phyloP scores from a whole-genome alignment of 2,329 filamentous ascomycete genomes.

The Penicillium sp. region DNA sequence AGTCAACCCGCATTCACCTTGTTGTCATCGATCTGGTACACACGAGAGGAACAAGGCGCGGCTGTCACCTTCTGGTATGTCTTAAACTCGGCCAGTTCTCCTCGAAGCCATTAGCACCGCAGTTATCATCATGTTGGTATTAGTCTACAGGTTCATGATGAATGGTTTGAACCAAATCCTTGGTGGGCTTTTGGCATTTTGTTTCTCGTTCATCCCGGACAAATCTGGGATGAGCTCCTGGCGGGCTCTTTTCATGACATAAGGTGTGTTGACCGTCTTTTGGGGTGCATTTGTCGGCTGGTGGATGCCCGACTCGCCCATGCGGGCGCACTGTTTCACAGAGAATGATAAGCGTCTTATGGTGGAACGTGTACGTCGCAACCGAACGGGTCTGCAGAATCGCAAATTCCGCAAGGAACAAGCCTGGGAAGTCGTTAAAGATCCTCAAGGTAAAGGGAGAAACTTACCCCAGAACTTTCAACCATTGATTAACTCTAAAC shows the following conservation, averaged over 20 bases:
- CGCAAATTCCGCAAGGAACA: constrained; percentile 2
- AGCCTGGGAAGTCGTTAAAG: neutral
- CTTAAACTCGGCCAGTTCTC: neutral
- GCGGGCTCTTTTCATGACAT: neutral
- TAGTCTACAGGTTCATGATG: constrained; percentile 14
- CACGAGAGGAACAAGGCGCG: neutral
- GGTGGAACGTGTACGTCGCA: constrained; percentile 1
- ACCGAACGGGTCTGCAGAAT: neutral
- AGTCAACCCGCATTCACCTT: neutral
- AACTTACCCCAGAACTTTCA: neutral
- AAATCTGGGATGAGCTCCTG: neutral
- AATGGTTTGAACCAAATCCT: constrained; percentile 2
- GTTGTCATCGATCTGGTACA: constrained; percentile 1
- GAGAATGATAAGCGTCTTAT: neutral
- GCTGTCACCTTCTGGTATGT: constrained; percentile 8
- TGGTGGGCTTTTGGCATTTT: neutral
- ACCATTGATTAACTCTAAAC: neutral
- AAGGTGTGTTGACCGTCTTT: neutral
- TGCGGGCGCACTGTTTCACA: neutral
- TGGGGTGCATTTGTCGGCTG: neutral
- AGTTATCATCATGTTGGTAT: neutral
- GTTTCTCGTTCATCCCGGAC: neutral
- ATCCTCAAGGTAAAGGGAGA: neutral
- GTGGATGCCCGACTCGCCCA: constrained; percentile 2
- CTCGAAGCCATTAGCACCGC: neutral